Evolutionary conservation across 2,329 filamentous ascomycete genomes (phyloP).

Genomic region (Alternaria metachromatica): DNA sequence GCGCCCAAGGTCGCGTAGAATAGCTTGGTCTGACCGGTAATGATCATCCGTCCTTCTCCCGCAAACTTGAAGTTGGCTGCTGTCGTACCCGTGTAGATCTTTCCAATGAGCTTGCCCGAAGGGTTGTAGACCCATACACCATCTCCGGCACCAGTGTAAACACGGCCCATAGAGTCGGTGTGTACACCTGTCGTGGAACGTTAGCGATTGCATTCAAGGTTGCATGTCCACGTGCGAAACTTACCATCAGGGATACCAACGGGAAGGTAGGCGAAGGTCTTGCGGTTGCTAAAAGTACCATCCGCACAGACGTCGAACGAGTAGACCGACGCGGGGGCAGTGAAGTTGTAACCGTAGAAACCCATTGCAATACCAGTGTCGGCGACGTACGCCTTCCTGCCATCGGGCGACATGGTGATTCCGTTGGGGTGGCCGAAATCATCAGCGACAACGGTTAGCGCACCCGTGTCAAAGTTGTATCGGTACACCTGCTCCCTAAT

Average conservation of each 20-base stretch:
- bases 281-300: constrained; percentile 30
- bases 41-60: constrained; percentile 31
- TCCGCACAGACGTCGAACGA: constrained; percentile 28
- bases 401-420: constrained; percentile 51
- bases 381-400: constrained; percentile 52
- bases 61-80: constrained; percentile 35
- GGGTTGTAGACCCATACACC: constrained; percentile 60
- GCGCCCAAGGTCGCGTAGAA: constrained; percentile 32
- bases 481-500: constrained; percentile 48
- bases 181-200: constrained; percentile 18
- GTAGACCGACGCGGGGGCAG: constrained; percentile 30
- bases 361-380: constrained; percentile 45
- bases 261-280: constrained; percentile 29
- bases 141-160: constrained; percentile 60
- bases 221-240: neutral
- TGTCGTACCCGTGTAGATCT: constrained; percentile 30
- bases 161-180: constrained; percentile 55
- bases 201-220: constrained; percentile 3
- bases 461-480: constrained; percentile 50
- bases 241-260: constrained; percentile 28
- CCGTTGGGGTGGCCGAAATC: constrained; percentile 50
- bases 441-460: constrained; percentile 48
- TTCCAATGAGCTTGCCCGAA: constrained; percentile 54
- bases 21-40: constrained; percentile 33
- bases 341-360: constrained; percentile 29